Percentiles rank a stretch among this genome's conserved stretches.
Conservation (phyloP, 1,284 basidiomycete genomes). For the Phellopilus nigrolimitatus region DNA sequence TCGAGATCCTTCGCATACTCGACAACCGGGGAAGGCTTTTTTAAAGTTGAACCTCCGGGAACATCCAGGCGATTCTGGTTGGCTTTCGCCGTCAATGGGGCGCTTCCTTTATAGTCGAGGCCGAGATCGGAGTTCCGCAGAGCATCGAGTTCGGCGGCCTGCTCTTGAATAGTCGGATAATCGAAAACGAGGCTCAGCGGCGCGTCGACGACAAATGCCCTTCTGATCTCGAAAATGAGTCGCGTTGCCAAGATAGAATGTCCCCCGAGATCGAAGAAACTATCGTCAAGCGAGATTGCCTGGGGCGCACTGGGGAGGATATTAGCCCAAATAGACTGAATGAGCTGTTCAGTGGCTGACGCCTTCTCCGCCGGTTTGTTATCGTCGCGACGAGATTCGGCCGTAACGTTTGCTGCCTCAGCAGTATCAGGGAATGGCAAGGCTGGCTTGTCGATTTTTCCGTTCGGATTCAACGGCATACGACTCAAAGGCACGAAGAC, state of each 20-base stretch:
- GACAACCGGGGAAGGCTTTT: conserved; percentile 27
- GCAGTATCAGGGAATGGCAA: conserved; percentile 99
- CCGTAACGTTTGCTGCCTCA: conserved; percentile 47
- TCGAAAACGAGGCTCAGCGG: conserved; percentile 94
- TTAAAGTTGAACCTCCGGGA: conserved; percentile 24
- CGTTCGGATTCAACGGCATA: conserved; percentile 98
- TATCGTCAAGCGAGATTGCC: conserved; percentile 85
- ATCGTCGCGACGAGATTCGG: conserved; percentile 30
- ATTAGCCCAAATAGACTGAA: conserved; percentile 79
- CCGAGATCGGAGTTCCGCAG: conserved; percentile 82
- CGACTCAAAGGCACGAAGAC: conserved; percentile 93
- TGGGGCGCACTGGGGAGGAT: conserved; percentile 81
- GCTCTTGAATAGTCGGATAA: conserved; percentile 80
- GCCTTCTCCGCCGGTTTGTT: conserved; percentile 33
- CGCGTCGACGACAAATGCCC: conserved; percentile 86
- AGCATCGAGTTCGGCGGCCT: conserved; percentile 76
- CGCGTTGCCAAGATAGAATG: conserved; percentile 98
- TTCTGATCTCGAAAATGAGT: conserved; percentile 95
- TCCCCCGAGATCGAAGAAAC: conserved; percentile 98
- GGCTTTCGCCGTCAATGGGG: conserved; percentile 22
- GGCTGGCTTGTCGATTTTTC: conserved; percentile 98
- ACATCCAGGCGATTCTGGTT: conserved; percentile 19
- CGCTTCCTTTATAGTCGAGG: conserved; percentile 44
- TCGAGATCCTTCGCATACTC: conserved; percentile 85
- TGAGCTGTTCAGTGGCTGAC: conserved; percentile 74